Base-by-base conservation (phyloP, 306 rosid species). In the Rubus parviflorus region DNA sequence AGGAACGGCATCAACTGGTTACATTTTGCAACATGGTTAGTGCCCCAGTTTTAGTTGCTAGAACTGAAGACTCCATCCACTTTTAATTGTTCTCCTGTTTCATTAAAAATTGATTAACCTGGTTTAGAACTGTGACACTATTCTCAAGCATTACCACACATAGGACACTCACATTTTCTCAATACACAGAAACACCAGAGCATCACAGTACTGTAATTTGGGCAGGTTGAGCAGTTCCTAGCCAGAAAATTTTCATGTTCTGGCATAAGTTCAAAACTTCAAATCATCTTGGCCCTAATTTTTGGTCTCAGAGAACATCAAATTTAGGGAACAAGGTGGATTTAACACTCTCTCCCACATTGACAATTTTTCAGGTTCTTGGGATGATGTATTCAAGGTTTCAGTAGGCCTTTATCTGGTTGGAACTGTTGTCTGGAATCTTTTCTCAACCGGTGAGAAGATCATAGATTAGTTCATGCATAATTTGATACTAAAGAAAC, bases 1-100 rank as follows among this genome's bases (percentile, higher is more conserved):
- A n/a, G 99, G 99, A 79, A 95, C 99, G 2, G 99, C 96, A 15
- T 93, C 97, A 63, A 95, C 99, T 13, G 98, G 99, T 49, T 95
- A 92, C 88, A 95, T 95, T 81, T 87, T 95, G 62, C 97, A 92
- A 69, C 97, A 89, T 73, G 97, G 96, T 95, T 78, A 80, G 93
- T 78, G 41, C 75, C 54, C 75, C 60, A 13, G 13, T 3, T 43
- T 49, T 63, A 62, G 43, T 30, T 17, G 13, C 4, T 64, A 38
- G 70, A 62, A 70, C n/a, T 57, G 56, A 77, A 61, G 14, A 54
- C 13, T 43, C 49, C 47, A 54, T 74, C 68, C 67, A 19, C 42
- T 25, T 79, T 79, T 72, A 11, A 37, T 23, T 11, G 30, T 82
- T 78, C 53, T 65, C 70, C 42, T 35, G 58, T 45, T 37, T 54